phyloP scores from a whole-genome alignment of 305 asterid genomes.

The Fraxinus paxiana region DNA sequence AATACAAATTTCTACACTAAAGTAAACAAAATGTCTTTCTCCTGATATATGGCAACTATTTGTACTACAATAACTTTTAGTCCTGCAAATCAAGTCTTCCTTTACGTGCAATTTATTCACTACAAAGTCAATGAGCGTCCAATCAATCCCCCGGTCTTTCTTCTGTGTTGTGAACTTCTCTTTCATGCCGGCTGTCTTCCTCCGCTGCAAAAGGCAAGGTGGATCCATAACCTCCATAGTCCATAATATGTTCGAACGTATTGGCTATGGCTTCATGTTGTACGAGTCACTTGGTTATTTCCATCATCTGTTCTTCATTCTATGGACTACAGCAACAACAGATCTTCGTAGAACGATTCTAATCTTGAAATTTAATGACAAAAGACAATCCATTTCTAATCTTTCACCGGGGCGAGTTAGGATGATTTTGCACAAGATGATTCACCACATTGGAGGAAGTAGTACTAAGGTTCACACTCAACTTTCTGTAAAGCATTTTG shows the following conservation, averaged over 20 bases:
- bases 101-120: background rate
- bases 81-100: background rate
- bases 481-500: conserved; percentile 26
- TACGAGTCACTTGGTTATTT: background rate
- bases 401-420: conserved; percentile 21
- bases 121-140: background rate
- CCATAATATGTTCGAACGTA: background rate
- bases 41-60: background rate
- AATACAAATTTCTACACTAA: background rate
- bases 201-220: background rate
- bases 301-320: background rate
- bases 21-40: background rate
- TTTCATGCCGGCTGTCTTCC: background rate
- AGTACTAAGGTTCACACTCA: conserved; percentile 19
- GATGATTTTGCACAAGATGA: conserved; percentile 21
- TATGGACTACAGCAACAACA: background rate
- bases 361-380: background rate
- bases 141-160: background rate
- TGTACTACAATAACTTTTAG: background rate
- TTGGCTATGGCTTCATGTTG: background rate
- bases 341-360: background rate
- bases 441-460: conserved; percentile 24
- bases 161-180: background rate
- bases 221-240: background rate
- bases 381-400: background rate